A percentile compares a stretch with the other conserved stretches of the same genome.
These are phyloP conservation scores for Podospora pseudoanserina DNA, from an alignment of 495 filamentous ascomycete species.

Conservation along the genomic window DNA sequence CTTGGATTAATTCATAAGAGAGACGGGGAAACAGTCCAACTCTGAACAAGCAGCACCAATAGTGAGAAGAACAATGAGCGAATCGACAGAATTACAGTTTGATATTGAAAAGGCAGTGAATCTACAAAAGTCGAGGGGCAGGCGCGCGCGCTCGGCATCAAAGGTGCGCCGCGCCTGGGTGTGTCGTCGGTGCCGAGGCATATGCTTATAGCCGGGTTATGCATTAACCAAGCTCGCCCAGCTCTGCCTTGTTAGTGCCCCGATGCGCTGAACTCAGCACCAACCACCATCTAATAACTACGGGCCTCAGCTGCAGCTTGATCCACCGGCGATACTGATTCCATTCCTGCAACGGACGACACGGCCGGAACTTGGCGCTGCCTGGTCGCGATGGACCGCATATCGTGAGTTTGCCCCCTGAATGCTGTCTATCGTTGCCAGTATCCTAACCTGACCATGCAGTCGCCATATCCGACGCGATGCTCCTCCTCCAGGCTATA, in stretches of 20 bases:
- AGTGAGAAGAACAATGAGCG: background rate
- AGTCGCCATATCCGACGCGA: conserved; percentile 29
- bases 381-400: conserved; percentile 14
- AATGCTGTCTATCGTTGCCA: background rate
- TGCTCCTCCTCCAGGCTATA: conserved; percentile 62
- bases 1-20: background rate
- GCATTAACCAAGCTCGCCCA: conserved; percentile 2
- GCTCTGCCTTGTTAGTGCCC: background rate
- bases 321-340: background rate
- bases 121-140: background rate
- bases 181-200: conserved; percentile 8
- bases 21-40: background rate
- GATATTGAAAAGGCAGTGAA: background rate
- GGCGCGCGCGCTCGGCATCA: background rate
- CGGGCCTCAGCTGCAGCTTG: background rate
- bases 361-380: background rate
- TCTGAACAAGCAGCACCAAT: background rate
- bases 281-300: background rate
- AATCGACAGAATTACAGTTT: background rate
- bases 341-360: background rate
- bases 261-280: background rate
- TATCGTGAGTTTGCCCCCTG: conserved; percentile 18
- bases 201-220: conserved; percentile 6
- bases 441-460: conserved; percentile 4
- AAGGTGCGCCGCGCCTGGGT: background rate